Base-by-base conservation (phyloP, 1,139 yeast species). In the Suhomyces choctaworum region DNA sequence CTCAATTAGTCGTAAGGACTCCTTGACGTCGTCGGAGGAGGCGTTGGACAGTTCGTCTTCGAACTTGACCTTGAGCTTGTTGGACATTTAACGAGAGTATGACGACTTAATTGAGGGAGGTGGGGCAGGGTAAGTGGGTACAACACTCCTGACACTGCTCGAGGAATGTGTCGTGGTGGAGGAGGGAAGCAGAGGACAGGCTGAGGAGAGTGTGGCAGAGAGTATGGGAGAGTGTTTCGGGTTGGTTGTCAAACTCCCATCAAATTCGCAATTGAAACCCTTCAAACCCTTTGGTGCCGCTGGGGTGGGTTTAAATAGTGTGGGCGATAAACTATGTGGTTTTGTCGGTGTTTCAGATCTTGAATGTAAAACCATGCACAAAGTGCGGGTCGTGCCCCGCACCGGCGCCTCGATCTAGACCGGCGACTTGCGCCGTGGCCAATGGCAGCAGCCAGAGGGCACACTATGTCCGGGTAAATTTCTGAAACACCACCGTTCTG, bases 1-100 rank as follows among this genome's bases (percentile, higher is more conserved):
- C 45, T 83, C 90, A 17, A 83, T 80, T 32, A 81, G 67, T 45
- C 82, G 67, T 39, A 84, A 60, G 20, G 83, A 76, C 45, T 79
- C 82, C 42, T 59, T 57, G 16, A 66, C 65, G 25, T 65, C 66
- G 25, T 53, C 55, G 9, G 42, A 26, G 12, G 37, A 37, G 33
- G 39, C 16, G 12, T 23, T 21, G 27, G 29, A 22, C 22, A 23
- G 34, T 16, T 32, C 35, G 27, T 37, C 34, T 31, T 37, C 34
- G 23, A 37, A 37, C 27, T 27, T 37, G 29, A 37, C 40, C 32
- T 37, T 37, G 11, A 27, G 31, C 17, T 37, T 37, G 32, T 17
- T 22, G 14, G 40, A 37, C 40, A 37, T 37, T 29, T 29, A 37
- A 32, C 32, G 32, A 29, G 25, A 15, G 32, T 24, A 22, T 20